Base-by-base conservation (phyloP, 2,329 filamentous ascomycete genomes). In the Hysterium pulicare region DNA sequence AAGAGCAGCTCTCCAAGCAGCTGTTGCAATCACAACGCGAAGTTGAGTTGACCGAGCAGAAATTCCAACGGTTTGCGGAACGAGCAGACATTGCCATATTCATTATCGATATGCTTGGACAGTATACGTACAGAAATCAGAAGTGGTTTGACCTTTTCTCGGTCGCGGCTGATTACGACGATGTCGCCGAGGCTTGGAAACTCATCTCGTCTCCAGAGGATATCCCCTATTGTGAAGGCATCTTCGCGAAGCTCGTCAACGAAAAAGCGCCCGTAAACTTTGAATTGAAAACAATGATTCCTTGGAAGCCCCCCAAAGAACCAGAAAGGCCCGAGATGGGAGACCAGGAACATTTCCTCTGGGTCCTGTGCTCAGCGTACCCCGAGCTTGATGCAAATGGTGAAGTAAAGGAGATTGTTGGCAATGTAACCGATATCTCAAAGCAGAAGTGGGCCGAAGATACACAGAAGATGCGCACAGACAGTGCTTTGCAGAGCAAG, bases 211-310 rank as follows among this genome's bases (percentile, higher is more conserved):
- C 17, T 16, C 37, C 37, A 2, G 37, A 31, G n/a, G 37, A 30
- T 17, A 6, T 38, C 7, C 13, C 26, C 19, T 30, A n/a, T 20
- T 68, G 67, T 23, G 41, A 60, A 31, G 48, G 46, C 0, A 33
- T 59, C 1, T 71, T 67, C 56, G 37, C 45, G 3, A 55, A 53
- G 11, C 46, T 69, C 5, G 50, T 62, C 1, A 42, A 58, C 17
- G 44, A 61, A 3, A 67, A 67, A 32, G 49, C 52, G 22, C 53
- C 62, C 0, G 49, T 69, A n/a, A 58, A 56, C 2, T 54, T 68
- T 10, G 69, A 71, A 31, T 61, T 70, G 17, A 57, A 59, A 16
- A 57, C 68, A 3, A 67, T 55, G 33, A 64, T 62, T 44, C 51
- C 55, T 2, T 71, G 68, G 65, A 50, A 45, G 3, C 59, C 49